Conservation (phyloP, 2,329 filamentous ascomycete species). For the Sclerotinia borealis region DNA sequence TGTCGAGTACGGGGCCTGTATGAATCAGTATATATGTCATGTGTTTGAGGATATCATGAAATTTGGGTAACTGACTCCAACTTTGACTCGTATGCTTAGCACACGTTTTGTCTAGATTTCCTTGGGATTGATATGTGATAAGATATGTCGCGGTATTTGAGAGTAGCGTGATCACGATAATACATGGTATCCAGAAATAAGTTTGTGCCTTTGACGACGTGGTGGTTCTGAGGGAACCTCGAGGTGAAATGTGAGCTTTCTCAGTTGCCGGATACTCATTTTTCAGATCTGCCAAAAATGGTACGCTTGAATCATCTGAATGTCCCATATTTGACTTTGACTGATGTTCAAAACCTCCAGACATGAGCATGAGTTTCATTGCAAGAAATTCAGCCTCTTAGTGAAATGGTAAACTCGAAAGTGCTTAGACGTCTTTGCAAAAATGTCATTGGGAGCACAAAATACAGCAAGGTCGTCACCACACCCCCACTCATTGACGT, state of each 20-base stretch:
- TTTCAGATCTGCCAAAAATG: background rate
- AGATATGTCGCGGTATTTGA: background rate
- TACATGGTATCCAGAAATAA: background rate
- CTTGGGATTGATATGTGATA: background rate
- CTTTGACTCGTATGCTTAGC: background rate
- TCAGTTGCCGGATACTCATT: background rate
- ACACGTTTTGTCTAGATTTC: background rate
- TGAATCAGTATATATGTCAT: background rate
- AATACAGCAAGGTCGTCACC: background rate
- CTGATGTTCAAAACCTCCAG: background rate
- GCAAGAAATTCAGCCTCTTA: background rate
- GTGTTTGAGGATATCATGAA: background rate
- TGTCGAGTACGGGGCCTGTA: conserved; percentile 33
- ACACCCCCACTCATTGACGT: background rate
- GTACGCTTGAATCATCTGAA: conserved; percentile 5
- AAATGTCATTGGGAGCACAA: background rate
- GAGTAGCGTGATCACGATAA: background rate
- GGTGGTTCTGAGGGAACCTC: background rate
- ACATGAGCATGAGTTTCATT: background rate
- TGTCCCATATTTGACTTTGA: background rate
- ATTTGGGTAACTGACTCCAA: background rate
- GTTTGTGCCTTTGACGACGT: background rate
- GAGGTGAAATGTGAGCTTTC: background rate
- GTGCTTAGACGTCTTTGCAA: background rate
- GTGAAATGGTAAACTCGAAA: background rate